A percentile compares a stretch with the other conserved stretches of the same genome.
phyloP scores from a whole-genome alignment of 192 early-diverging fungal genomes.

The Haplosporangium gracile region DNA sequence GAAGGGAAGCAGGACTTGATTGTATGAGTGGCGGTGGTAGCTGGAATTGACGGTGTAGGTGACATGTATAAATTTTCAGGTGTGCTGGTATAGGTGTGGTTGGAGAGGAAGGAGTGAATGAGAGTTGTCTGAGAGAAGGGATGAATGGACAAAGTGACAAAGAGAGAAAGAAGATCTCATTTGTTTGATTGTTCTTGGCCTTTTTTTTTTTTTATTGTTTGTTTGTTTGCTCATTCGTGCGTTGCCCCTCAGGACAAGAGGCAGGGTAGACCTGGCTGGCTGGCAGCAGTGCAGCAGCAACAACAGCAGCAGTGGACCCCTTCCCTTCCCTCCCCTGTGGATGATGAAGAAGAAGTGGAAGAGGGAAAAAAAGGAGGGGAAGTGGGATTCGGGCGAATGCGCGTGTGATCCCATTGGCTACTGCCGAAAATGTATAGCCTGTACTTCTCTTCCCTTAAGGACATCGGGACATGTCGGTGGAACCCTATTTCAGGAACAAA shows the following conservation, averaged over 20 bases:
- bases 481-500: too few relatives aligned
- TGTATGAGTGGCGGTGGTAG: background rate
- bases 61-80: background rate
- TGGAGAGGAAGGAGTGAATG: background rate
- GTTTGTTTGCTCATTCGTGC: too few relatives aligned
- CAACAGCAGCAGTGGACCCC: too few relatives aligned
- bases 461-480: background rate
- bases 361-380: background rate
- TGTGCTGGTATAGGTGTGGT: background rate
- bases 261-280: too few relatives aligned
- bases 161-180: background rate
- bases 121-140: background rate
- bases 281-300: too few relatives aligned
- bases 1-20: slow-evolving; percentile 12
- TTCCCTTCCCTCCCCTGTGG: background rate
- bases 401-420: slow-evolving; percentile 1
- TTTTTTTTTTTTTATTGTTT: background rate
- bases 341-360: background rate
- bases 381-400: slow-evolving; percentile 8
- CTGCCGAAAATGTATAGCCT: background rate
- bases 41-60: background rate
- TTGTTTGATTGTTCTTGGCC: background rate
- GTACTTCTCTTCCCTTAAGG: background rate
- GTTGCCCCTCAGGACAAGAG: too few relatives aligned
- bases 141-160: slow-evolving; percentile 1